phyloP scores from a whole-genome alignment of 1,139 yeast genomes.

The Saccharomyces pastorianus region DNA sequence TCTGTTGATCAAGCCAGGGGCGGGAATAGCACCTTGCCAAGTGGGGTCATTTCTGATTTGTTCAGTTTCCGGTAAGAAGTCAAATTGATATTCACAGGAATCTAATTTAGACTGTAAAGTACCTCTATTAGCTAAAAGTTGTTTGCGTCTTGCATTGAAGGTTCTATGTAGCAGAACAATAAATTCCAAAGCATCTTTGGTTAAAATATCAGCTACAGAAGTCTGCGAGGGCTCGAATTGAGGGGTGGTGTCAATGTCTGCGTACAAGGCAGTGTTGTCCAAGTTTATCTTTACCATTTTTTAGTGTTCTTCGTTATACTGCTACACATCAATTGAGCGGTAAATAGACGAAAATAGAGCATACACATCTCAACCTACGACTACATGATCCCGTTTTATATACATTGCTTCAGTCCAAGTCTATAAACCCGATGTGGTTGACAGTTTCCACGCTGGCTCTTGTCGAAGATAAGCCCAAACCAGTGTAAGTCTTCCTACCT shows the following conservation, averaged over 20 bases:
- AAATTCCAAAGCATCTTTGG: slow-evolving; percentile 54
- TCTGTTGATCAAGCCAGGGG: slow-evolving; percentile 57
- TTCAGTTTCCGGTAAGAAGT: slow-evolving; percentile 56
- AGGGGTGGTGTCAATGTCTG: slow-evolving; percentile 50
- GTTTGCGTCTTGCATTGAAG: slow-evolving; percentile 50
- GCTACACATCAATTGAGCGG: neutral
- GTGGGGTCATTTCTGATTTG: slow-evolving; percentile 58
- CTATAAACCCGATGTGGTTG: neutral
- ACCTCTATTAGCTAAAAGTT: slow-evolving; percentile 52
- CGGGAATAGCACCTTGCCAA: slow-evolving; percentile 62
- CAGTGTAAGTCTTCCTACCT: neutral
- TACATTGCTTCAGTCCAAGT: neutral
- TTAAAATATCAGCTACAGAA: slow-evolving; percentile 38
- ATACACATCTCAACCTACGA: neutral
- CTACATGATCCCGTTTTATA: neutral
- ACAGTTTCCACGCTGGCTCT: neutral
- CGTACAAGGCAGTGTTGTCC: slow-evolving; percentile 57
- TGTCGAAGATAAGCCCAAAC: neutral
- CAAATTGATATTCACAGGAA: slow-evolving; percentile 45
- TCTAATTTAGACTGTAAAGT: slow-evolving; percentile 50
- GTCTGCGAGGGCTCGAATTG: slow-evolving; percentile 48
- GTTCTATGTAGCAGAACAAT: slow-evolving; percentile 62
- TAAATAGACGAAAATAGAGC: neutral
- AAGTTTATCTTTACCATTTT: slow-evolving; percentile 28
- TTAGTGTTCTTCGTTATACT: slow-evolving; percentile 22